A percentile compares a stretch with the other conserved stretches of the same genome.
phyloP scores from a whole-genome alignment of 805 yeast genomes.

The Candida tammaniensis region DNA sequence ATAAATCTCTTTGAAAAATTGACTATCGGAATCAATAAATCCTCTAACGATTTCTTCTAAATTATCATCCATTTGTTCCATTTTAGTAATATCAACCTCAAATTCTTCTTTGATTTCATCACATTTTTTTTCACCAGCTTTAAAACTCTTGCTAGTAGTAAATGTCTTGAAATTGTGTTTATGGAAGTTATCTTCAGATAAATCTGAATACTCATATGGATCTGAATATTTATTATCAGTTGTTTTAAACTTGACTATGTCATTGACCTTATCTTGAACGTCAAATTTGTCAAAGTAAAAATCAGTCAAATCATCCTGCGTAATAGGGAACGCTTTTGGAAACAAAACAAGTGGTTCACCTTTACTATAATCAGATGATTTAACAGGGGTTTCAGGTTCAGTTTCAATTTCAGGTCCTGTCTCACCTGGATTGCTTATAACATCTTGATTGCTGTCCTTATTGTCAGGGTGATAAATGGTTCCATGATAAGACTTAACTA shows the following conservation, averaged over 20 bases:
- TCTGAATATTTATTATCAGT: not conserved
- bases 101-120: not conserved
- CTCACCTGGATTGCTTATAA: too few species aligned
- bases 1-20: constrained; percentile 16
- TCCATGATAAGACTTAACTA: too few species aligned
- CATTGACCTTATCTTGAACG: too few species aligned
- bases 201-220: not conserved
- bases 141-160: too few species aligned
- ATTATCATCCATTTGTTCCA: constrained; percentile 4
- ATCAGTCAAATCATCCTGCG: not conserved
- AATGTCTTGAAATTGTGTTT: constrained; percentile 1
- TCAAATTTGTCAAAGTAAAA: too few species aligned
- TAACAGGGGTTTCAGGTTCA: too few species aligned
- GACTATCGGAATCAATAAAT: not conserved
- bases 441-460: too few species aligned
- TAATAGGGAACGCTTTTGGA: constrained; percentile 1
- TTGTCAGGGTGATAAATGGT: too few species aligned
- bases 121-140: constrained; percentile 1
- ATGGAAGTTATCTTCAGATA: not conserved
- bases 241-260: too few species aligned
- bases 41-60: not conserved
- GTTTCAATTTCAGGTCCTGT: too few species aligned
- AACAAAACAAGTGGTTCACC: too few species aligned
- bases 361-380: too few species aligned
- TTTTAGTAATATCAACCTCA: constrained; percentile 1